phyloP scores from a whole-genome alignment of 768 basidiomycete species.

The Lactarius tabidus region DNA sequence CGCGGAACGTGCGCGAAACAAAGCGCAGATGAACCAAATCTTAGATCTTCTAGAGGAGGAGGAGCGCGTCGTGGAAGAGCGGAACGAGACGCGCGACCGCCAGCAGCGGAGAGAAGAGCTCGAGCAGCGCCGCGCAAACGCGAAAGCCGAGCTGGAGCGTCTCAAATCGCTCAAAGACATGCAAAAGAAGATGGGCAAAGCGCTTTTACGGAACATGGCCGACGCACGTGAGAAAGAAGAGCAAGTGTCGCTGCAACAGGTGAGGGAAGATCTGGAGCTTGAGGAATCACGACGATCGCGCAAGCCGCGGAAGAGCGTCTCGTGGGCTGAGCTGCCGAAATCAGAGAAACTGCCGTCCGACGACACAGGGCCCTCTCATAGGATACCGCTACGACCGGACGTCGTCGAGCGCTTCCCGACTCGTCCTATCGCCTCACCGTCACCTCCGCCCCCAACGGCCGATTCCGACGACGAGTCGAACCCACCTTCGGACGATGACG shows the following conservation, averaged over 20 bases:
- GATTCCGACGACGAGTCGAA: conserved; percentile 74
- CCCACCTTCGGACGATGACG: conserved; percentile 33
- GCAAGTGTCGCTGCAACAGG: conserved; percentile 32
- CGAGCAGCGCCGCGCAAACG: conserved; percentile 48
- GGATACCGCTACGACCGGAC: conserved; percentile 57
- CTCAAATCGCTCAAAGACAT: conserved; percentile 43
- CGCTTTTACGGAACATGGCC: conserved; percentile 48
- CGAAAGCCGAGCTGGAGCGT: conserved; percentile 38
- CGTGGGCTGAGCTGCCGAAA: conserved; percentile 49
- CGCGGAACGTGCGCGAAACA: conserved; percentile 46
- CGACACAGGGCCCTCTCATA: conserved; percentile 38
- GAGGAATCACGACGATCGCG: conserved; percentile 33
- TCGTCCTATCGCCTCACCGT: conserved; percentile 28
- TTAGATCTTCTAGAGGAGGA: conserved; percentile 70
- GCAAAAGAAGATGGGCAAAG: conserved; percentile 77
- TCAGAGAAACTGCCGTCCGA: conserved; percentile 35
- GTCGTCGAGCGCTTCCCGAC: conserved; percentile 62
- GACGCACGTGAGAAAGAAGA: conserved; percentile 40
- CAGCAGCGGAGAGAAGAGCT: conserved; percentile 46
- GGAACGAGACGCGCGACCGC: conserved; percentile 39
- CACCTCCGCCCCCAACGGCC: conserved; percentile 26
- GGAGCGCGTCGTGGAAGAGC: conserved; percentile 46
- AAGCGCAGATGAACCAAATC: conserved; percentile 58
- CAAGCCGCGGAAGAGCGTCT: conserved; percentile 57
- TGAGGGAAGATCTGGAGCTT: conserved; percentile 30